These are phyloP conservation scores for Asterochloris sp. DNA, from an alignment of 139 green algal genomes.

Conservation along the genomic window DNA sequence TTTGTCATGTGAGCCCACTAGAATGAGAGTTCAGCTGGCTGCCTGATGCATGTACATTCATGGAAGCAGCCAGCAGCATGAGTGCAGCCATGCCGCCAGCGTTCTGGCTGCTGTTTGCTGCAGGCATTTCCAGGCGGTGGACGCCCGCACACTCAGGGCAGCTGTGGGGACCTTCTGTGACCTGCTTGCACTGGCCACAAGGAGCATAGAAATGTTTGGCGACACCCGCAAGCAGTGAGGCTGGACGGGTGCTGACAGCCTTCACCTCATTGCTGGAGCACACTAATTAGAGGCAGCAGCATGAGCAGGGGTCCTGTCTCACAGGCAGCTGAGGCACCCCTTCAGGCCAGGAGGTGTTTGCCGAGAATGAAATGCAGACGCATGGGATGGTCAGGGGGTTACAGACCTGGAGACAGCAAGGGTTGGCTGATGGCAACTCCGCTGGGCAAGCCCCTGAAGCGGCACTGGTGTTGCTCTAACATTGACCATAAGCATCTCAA, in stretches of 20 bases:
- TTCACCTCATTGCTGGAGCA: no score
- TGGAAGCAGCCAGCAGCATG: not conserved
- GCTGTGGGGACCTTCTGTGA: constrained; percentile 48
- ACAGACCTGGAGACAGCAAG: no score
- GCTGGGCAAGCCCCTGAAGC: no score
- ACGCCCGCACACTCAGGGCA: constrained; percentile 35
- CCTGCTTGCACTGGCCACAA: constrained; percentile 29
- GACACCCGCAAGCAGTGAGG: not conserved
- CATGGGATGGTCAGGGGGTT: no score
- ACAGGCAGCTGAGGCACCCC: no score
- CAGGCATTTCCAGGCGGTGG: constrained; percentile 34
- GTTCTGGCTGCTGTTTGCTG: not conserved
- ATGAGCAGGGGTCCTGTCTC: no score
- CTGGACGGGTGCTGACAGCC: not conserved
- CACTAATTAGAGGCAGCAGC: no score
- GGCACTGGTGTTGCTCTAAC: no score
- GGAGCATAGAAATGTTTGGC: constrained; percentile 40
- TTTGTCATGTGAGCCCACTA: constrained; percentile 22
- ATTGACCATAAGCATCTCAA: no score
- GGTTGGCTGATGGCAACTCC: no score
- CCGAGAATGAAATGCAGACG: no score
- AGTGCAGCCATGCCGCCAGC: not conserved
- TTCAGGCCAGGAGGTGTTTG: no score
- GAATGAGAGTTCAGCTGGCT: not conserved
- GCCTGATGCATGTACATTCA: not conserved